These are phyloP conservation scores for Kluyveromyces wickerhamii DNA, from an alignment of 805 yeast species.

Conservation along the genomic window DNA sequence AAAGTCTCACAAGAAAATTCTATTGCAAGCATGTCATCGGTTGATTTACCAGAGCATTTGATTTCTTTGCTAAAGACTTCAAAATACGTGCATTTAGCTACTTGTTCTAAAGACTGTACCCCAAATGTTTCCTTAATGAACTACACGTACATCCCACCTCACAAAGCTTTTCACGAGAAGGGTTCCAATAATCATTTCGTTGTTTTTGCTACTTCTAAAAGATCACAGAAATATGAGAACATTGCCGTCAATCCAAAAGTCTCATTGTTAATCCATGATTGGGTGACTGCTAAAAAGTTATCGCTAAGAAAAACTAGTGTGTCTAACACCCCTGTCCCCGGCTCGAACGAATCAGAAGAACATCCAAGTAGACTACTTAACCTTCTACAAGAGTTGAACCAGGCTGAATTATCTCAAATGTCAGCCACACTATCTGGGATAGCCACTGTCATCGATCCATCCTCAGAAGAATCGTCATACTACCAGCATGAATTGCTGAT, in stretches of 20 bases:
- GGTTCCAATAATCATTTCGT: slow-evolving; percentile 41
- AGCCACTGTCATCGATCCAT: slow-evolving; percentile 46
- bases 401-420: slow-evolving; percentile 66
- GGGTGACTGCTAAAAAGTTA: slow-evolving; percentile 60
- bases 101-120: slow-evolving; percentile 52
- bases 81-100: slow-evolving; percentile 76
- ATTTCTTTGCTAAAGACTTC: slow-evolving; percentile 46
- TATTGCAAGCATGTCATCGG: neutral
- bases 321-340: slow-evolving; percentile 22
- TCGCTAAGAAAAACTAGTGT: slow-evolving; percentile 25
- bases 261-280: slow-evolving; percentile 80
- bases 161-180: slow-evolving; percentile 30
- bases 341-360: slow-evolving; percentile 18
- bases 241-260: slow-evolving; percentile 66
- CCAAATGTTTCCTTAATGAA: slow-evolving; percentile 94
- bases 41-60: slow-evolving; percentile 31
- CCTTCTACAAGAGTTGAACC: slow-evolving; percentile 68
- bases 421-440: slow-evolving; percentile 76
- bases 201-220: slow-evolving; percentile 61
- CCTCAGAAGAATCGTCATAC: slow-evolving; percentile 43
- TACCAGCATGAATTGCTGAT: slow-evolving; percentile 55
- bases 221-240: slow-evolving; percentile 70
- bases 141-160: slow-evolving; percentile 55
- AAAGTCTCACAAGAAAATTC: too few species aligned
- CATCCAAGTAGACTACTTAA: slow-evolving; percentile 42